A percentile compares a stretch with the other conserved stretches of the same genome.
phyloP scores from a whole-genome alignment of 2,329 filamentous ascomycete genomes.

The Basipetospora chlamydospora region DNA sequence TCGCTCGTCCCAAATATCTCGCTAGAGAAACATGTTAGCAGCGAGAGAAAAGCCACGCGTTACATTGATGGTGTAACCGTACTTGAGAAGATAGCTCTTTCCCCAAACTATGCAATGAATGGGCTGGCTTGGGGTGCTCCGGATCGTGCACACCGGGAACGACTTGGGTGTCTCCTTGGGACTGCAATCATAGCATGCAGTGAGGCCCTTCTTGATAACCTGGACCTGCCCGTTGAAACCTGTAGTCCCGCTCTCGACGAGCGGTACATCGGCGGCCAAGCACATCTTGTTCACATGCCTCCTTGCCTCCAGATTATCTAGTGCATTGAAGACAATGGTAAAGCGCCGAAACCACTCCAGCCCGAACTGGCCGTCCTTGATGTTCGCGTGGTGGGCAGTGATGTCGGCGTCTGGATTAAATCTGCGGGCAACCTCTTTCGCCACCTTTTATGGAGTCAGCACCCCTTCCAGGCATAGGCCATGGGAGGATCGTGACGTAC shows the following conservation, averaged over 20 bases:
- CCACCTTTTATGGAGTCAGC: no score
- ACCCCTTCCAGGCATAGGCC: no score
- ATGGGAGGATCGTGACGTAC: no score
- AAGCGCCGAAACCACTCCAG: constrained; percentile 80
- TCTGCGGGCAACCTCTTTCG: constrained; percentile 75
- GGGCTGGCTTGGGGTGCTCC: constrained; percentile 87
- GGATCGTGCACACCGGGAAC: constrained; percentile 92
- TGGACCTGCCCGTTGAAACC: constrained; percentile 97
- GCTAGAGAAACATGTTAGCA: constrained; percentile 12
- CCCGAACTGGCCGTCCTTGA: constrained; percentile 78
- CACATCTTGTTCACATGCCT: constrained; percentile 98
- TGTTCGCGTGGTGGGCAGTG: constrained; percentile 82
- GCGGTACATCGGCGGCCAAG: constrained; percentile 71
- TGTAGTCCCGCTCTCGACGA: constrained; percentile 94
- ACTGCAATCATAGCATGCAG: constrained; percentile 93
- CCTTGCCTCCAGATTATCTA: constrained; percentile 88
- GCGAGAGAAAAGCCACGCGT: neutral
- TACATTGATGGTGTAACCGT: constrained; percentile 11
- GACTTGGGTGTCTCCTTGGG: constrained; percentile 81
- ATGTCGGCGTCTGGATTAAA: constrained; percentile 87
- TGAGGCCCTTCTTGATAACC: constrained; percentile 81
- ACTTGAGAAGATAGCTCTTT: constrained; percentile 86
- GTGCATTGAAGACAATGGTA: constrained; percentile 81
- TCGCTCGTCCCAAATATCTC: constrained; percentile 90
- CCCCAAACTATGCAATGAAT: constrained; percentile 99